Evolutionary conservation across 805 yeast genomes (phyloP).

Genomic region (Zygotorulaspora chibaensis): DNA sequence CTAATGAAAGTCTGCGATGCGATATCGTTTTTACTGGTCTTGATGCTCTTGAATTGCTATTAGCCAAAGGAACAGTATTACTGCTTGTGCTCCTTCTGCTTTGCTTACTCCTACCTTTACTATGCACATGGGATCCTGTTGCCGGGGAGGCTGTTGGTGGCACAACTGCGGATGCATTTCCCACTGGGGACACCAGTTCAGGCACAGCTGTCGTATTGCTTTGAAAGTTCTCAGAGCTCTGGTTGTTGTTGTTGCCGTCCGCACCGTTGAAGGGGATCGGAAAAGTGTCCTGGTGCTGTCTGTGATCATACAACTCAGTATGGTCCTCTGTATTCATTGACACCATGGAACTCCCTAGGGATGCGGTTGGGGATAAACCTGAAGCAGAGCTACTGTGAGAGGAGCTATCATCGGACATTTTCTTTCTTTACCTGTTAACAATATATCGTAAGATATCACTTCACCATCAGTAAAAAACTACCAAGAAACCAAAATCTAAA

Average conservation of each 20-base stretch:
- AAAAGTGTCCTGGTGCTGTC: conserved; percentile 43
- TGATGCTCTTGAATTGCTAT: conserved; percentile 1
- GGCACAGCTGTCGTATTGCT: background rate
- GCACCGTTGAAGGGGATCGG: conserved; percentile 21
- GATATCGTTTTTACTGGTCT: background rate
- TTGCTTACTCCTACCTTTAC: background rate
- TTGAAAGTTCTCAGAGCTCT: background rate
- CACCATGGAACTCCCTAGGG: conserved; percentile 29
- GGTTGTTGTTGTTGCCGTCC: conserved; percentile 3
- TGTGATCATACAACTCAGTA: conserved; percentile 44
- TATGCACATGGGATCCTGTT: too few species aligned
- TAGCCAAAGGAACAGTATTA: background rate
- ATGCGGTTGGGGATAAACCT: conserved; percentile 23
- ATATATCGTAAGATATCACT: background rate
- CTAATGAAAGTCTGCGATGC: background rate
- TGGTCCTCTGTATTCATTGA: conserved; percentile 40
- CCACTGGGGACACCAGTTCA: too few species aligned
- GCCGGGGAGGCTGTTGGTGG: too few species aligned
- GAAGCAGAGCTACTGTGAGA: conserved; percentile 10
- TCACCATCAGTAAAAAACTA: background rate
- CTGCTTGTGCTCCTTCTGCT: background rate
- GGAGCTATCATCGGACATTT: conserved; percentile 11
- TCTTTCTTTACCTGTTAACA: background rate
- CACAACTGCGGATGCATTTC: too few species aligned
- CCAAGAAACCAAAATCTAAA: background rate